These are phyloP conservation scores for Zygosaccharomyces siamensis DNA, from an alignment of 805 yeast species.

Conservation along the genomic window DNA sequence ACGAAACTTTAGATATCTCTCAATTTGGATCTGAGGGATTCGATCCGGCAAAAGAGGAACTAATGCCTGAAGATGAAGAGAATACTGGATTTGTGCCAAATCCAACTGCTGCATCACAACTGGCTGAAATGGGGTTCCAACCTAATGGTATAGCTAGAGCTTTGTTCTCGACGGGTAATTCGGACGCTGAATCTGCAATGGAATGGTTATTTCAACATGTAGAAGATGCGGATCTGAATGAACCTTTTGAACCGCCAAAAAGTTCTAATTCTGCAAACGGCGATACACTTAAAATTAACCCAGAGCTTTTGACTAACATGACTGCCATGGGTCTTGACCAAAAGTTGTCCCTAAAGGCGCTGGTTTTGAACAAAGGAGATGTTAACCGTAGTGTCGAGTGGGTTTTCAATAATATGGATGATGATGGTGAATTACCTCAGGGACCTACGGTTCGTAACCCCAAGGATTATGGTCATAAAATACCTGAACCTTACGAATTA, in stretches of 20 bases:
- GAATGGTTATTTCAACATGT: constrained; percentile 86
- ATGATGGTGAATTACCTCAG: constrained; percentile 52
- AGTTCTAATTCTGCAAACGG: constrained; percentile 3
- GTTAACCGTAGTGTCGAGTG: constrained; percentile 82
- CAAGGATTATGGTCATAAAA: constrained; percentile 13
- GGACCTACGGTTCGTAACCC: constrained; percentile 6
- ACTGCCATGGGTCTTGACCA: constrained; percentile 69
- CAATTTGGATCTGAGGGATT: constrained; percentile 39
- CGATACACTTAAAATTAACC: constrained; percentile 12
- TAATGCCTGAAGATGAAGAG: constrained; percentile 26
- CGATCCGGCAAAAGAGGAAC: constrained; percentile 24
- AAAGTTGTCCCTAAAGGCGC: constrained; percentile 66
- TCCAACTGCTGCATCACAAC: constrained; percentile 46
- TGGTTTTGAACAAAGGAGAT: constrained; percentile 53
- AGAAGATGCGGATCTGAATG: constrained; percentile 79
- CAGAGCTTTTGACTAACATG: constrained; percentile 30
- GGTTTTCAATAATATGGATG: constrained; percentile 81
- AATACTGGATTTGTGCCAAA: constrained; percentile 48
- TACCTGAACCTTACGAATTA: constrained; percentile 33
- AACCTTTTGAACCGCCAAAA: constrained; percentile 42
- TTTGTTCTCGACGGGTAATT: constrained; percentile 66
- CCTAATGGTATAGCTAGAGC: constrained; percentile 61
- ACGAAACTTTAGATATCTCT: constrained; percentile 42
- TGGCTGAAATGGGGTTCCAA: constrained; percentile 86
- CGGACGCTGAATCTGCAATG: constrained; percentile 64